Evolutionary conservation across 805 yeast genomes (phyloP), one percentile per base, ranked within the genome.

Genomic region (Nakazawaea wickerhamii): DNA sequence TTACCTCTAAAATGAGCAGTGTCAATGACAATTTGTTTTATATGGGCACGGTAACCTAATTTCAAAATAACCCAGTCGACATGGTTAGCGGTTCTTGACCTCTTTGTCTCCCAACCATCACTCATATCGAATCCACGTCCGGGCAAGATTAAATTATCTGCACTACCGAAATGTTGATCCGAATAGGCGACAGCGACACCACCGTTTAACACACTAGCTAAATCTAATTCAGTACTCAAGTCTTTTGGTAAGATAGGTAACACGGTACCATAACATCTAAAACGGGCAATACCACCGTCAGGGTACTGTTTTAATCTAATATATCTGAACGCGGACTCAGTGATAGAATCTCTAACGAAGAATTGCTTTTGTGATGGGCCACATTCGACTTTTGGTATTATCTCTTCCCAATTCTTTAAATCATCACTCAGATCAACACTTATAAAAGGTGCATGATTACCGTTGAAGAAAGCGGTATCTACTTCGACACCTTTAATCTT

Each of bases 91-190:
- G 67, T 70, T 59, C 98, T 75, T 2, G 96, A 88, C 60, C 99
- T 78, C 54, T 77, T 78, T 19, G 99, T 91, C 61, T 91, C 99
- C 99, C 99, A 91, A 11, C 99, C 99, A 58, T 93, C 98, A 39
- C 93, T 79, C 98, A 91, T 91, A 62, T 91, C 96, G 54, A 73
- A 77, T 40, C 99, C 99, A 47, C 97, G 78, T 13, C 98, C 98
- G 2, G 97, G 97, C 43, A 91, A 68, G 44, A 91, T 66, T 48
- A 91, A 68, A 65, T 91, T 91, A 60, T 86, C 95, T 30, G 90
- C 95, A 35, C 91, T 75, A 30, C 96, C 95, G 57, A 91, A 91
- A 65, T 90, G 98, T 67, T 91, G 95, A 65, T 93, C 96, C 2
- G 95, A 83, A 53, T 76, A 79, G 10, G 78, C 69, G 31, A 87